A percentile compares a stretch with the other conserved stretches of the same genome.
These are phyloP conservation scores for Hyphopichia wangnamkhiaoensis DNA, from an alignment of 1,139 yeast species.

Conservation along the genomic window DNA sequence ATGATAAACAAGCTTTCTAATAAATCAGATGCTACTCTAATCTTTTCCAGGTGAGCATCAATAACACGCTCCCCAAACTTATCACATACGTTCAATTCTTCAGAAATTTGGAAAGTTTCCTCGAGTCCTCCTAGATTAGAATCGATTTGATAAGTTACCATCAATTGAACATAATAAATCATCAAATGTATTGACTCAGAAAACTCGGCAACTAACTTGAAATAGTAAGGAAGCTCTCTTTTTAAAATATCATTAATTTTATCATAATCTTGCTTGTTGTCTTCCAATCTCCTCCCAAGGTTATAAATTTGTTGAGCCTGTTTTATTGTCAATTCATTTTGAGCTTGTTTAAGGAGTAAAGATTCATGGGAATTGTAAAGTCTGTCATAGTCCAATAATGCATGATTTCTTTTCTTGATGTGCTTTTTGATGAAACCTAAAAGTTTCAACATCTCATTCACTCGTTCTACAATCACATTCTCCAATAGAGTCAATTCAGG, in stretches of 20 bases:
- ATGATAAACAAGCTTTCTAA: conserved; percentile 23
- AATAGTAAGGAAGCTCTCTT: conserved; percentile 39
- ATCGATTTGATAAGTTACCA: conserved; percentile 27
- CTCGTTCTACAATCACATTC: conserved; percentile 16
- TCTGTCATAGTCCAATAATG: conserved; percentile 39
- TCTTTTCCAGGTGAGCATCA: conserved; percentile 11
- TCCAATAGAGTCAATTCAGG: conserved; percentile 17
- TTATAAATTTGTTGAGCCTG: conserved; percentile 30
- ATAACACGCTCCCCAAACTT: conserved; percentile 10
- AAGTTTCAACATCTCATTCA: conserved; percentile 20
- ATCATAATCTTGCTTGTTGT: conserved; percentile 27
- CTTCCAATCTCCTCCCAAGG: conserved; percentile 34
- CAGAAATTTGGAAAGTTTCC: conserved; percentile 12
- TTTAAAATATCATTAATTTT: conserved; percentile 32
- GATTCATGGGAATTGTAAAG: conserved; percentile 25
- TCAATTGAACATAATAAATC: conserved; percentile 31
- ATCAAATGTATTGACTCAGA: conserved; percentile 28
- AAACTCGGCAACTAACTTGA: conserved; percentile 26
- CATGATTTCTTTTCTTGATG: conserved; percentile 29
- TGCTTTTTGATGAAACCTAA: conserved; percentile 26
- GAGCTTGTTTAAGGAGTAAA: conserved; percentile 23
- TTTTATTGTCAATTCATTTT: conserved; percentile 25
- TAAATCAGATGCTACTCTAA: conserved; percentile 13
- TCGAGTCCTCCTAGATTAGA: conserved; percentile 16
- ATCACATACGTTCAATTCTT: conserved; percentile 8